Percentiles rank a stretch among this genome's conserved stretches.
Conservation (phyloP, 1,284 basidiomycete genomes). For the Retiboletus fuscus region DNA sequence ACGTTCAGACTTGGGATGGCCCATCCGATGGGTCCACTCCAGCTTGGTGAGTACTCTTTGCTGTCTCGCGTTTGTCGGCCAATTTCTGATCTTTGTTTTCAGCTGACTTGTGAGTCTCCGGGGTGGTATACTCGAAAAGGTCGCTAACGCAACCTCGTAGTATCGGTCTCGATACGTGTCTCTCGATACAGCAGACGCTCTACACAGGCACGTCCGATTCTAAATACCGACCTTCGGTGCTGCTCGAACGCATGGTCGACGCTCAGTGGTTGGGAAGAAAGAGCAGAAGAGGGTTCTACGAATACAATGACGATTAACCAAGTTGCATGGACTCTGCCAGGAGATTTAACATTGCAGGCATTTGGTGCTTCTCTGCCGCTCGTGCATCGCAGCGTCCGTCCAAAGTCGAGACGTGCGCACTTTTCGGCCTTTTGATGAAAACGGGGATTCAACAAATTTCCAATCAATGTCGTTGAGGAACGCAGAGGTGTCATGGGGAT, state of each 20-base stretch:
- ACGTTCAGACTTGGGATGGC: slow-evolving; percentile 94
- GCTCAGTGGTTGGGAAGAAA: slow-evolving; percentile 96
- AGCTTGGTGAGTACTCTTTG: slow-evolving; percentile 65
- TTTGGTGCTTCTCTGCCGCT: too few species aligned
- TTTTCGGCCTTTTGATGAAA: not conserved
- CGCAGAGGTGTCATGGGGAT: too few species aligned
- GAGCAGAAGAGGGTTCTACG: slow-evolving; percentile 90
- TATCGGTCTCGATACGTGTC: slow-evolving; percentile 92
- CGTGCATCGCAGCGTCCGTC: not conserved
- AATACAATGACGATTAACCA: slow-evolving; percentile 57
- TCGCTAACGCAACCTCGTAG: slow-evolving; percentile 54
- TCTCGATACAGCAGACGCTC: slow-evolving; percentile 90
- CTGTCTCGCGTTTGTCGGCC: not conserved
- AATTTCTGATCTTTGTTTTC: slow-evolving; percentile 25
- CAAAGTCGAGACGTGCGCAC: not conserved
- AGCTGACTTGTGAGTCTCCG: slow-evolving; percentile 81
- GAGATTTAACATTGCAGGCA: not conserved
- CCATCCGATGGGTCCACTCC: slow-evolving; percentile 94
- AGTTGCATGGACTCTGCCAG: not conserved
- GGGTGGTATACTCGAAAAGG: not conserved
- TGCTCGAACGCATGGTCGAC: slow-evolving; percentile 95
- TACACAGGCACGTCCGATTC: slow-evolving; percentile 91
- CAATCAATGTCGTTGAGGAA: not conserved
- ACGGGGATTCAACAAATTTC: not conserved
- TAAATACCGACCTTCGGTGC: slow-evolving; percentile 94